Base-by-base conservation (phyloP, 2,329 filamentous ascomycete species). In the Xylariaceae sp. region DNA sequence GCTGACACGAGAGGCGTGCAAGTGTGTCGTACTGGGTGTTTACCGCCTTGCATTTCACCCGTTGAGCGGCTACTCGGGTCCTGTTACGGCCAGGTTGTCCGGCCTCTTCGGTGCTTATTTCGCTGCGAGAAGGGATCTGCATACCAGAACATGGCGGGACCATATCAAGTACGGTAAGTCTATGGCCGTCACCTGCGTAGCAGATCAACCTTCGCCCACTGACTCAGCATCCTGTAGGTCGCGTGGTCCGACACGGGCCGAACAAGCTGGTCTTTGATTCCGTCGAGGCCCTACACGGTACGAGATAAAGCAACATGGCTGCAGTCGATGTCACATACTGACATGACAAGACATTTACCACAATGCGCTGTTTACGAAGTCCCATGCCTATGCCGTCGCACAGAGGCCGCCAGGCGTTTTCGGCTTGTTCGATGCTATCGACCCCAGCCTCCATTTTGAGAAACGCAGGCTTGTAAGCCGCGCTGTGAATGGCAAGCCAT, bases 31-130 rank as follows among this genome's bases (percentile, higher is more conserved):
- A n/a, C n/a, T n/a, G n/a, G n/a, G n/a, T n/a, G n/a, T n/a, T n/a
- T 15, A 27, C 13, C 25, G 25, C 7, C 13, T 27, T 7, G 8
- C 14, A 6, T 14, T 38, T 23, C 32, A 38, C 19, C 36, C 32
- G 12, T n/a, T 38, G 16, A 31, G 32, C 11, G 25, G 10, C 23
- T 38, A 35, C 25, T 32, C 32, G 19, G 36, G 36, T 4, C 36
- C 36, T 7, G 18, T 35, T 10, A 17, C 29, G 10, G 36, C 36
- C 15, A 38, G 27, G 29, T n/a, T 38, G 5, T 31, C 36, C 16
- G 32, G 31, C 15, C 23, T 12, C 5, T 32, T 31, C 19, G 29
- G 22, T 13, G 32, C 22, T 6, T 14, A 14, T 8, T 25, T 32
- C 15, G 32, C 36, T 6, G 3, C 27, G 7, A 13, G 15, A 9